These are phyloP conservation scores for Moricandia arvensis DNA, from an alignment of 345 rosid genomes.

Conservation along the genomic window DNA sequence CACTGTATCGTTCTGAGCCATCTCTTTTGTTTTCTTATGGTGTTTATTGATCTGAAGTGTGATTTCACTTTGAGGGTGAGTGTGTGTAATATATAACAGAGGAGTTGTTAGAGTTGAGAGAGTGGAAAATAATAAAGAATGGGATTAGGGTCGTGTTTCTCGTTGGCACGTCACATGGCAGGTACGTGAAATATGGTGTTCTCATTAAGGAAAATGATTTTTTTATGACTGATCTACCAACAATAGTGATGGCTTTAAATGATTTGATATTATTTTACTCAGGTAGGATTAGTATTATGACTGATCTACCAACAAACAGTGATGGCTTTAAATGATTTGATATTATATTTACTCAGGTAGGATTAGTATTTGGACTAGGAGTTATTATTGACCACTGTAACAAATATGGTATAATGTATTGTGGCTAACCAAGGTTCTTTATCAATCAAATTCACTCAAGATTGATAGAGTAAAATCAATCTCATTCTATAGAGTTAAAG, in stretches of 20 bases:
- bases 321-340: neutral
- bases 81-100: neutral
- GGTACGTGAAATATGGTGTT: neutral
- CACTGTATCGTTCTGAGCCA: conserved; percentile 15
- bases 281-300: too few species aligned
- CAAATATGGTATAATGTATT: neutral
- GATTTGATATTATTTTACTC: too few species aligned
- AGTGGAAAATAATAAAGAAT: neutral
- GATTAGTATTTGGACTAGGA: neutral
- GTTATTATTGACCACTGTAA: neutral
- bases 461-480: neutral
- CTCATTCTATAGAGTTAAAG: neutral
- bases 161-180: neutral
- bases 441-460: neutral
- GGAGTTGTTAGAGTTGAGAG: neutral
- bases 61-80: neutral
- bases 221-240: too few species aligned
- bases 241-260: too few species aligned
- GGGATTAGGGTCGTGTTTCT: neutral
- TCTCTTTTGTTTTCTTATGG: neutral
- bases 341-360: neutral
- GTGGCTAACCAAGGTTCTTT: neutral
- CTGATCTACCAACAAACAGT: neutral
- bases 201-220: neutral
- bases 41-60: neutral